phyloP scores from a whole-genome alignment of 352 stramenopile species.

The Globisporangium cylindrosporum region DNA sequence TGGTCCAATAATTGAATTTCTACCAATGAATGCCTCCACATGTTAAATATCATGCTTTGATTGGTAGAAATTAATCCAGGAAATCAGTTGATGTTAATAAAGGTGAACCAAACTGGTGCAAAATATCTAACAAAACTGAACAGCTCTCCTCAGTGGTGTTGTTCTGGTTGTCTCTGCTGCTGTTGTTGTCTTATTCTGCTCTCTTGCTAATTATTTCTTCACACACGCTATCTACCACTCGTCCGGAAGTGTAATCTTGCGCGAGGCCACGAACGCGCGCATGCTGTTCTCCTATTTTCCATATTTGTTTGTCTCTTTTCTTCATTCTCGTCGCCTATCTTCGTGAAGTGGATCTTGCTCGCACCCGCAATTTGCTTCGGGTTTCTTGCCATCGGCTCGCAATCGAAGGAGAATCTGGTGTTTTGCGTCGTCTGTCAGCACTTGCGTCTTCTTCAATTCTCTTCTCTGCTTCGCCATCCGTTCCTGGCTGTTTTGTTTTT shows the following conservation, averaged over 20 bases:
- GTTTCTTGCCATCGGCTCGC: background rate
- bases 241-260: background rate
- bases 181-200: background rate
- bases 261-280: no score
- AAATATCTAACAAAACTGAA: no score
- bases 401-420: background rate
- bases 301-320: background rate
- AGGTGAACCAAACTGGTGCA: no score
- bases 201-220: background rate
- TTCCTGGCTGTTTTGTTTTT: background rate
- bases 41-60: background rate
- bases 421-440: background rate
- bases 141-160: background rate
- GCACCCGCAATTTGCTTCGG: background rate
- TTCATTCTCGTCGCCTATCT: background rate
- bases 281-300: background rate
- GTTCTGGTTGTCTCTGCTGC: background rate
- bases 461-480: background rate
- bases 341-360: background rate
- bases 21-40: background rate
- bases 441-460: background rate
- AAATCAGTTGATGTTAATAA: no score
- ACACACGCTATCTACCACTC: background rate
- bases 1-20: slow-evolving; percentile 1
- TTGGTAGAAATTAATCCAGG: background rate